A percentile compares a stretch with the other conserved stretches of the same genome.
phyloP scores from a whole-genome alignment of 352 stramenopile genomes.

The Pythium vanterpoolii region DNA sequence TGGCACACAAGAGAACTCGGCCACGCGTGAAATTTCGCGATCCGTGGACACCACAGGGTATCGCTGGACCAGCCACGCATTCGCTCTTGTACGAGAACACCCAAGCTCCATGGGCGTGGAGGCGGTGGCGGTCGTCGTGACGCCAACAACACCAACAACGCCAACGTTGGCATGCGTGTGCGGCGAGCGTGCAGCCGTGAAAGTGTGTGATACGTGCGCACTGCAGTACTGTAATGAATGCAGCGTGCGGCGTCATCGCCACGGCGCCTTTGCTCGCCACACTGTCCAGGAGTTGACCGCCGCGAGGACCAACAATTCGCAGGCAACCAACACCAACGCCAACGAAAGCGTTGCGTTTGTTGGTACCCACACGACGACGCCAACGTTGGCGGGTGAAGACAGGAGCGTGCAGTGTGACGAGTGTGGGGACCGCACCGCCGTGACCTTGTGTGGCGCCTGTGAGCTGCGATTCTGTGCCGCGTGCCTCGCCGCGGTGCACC shows the following conservation, averaged over 20 bases:
- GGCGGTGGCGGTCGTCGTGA: neutral
- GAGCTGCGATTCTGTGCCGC: conserved; percentile 41
- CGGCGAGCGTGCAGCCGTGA: conserved; percentile 12
- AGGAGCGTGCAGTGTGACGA: conserved; percentile 38
- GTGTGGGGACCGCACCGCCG: conserved; percentile 26
- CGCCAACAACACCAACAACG: neutral
- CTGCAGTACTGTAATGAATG: conserved; percentile 36
- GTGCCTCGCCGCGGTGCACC: conserved; percentile 39
- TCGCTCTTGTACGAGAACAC: neutral
- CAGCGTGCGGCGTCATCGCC: conserved; percentile 27
- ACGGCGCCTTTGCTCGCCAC: conserved; percentile 38
- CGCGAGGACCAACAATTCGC: neutral
- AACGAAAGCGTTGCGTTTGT: neutral
- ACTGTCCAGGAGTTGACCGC: conserved; percentile 12
- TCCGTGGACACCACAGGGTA: neutral
- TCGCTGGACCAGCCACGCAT: neutral
- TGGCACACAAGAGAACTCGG: neutral
- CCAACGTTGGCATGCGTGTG: conserved; percentile 23
- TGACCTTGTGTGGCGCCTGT: conserved; percentile 41
- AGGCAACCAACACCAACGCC: neutral
- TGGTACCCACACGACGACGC: neutral
- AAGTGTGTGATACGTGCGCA: conserved; percentile 29
- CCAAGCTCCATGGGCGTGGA: neutral
- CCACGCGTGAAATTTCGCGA: conserved; percentile 1
- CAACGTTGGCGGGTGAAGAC: conserved; percentile 6